Percentiles rank a stretch among this genome's conserved stretches.
phyloP scores from a whole-genome alignment of 116 monocot species.

The Papilionanthe hybrid region DNA sequence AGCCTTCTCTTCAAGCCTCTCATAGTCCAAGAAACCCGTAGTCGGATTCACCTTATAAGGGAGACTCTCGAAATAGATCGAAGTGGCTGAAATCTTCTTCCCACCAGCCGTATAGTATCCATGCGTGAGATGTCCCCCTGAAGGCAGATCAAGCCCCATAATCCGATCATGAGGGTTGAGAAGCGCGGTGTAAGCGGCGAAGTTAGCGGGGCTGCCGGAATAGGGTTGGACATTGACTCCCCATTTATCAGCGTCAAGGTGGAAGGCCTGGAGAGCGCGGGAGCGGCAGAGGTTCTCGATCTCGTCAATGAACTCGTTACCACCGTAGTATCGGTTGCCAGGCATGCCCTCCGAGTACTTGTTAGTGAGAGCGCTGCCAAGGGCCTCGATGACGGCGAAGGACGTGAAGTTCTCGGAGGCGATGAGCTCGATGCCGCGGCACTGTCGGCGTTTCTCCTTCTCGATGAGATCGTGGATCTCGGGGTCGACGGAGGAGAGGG shows the following conservation, averaged over 20 bases:
- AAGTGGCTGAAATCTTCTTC: constrained; percentile 46
- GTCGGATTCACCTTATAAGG: constrained; percentile 35
- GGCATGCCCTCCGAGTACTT: constrained; percentile 51
- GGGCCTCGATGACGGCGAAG: constrained; percentile 40
- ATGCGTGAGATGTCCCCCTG: constrained; percentile 90
- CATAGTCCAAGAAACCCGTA: constrained; percentile 38
- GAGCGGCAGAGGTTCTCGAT: constrained; percentile 44
- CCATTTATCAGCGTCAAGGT: constrained; percentile 30
- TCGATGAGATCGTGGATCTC: constrained; percentile 41
- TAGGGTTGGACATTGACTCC: constrained; percentile 69
- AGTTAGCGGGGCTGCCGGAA: constrained; percentile 86
- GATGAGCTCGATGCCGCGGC: constrained; percentile 40
- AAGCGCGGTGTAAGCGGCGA: constrained; percentile 87
- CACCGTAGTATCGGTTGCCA: constrained; percentile 40
- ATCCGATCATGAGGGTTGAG: constrained; percentile 92
- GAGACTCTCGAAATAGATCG: constrained; percentile 47
- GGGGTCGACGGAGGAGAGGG: constrained; percentile 18
- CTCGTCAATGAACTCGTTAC: constrained; percentile 46
- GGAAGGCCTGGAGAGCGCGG: constrained; percentile 34
- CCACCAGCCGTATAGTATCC: constrained; percentile 59
- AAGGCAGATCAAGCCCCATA: constrained; percentile 96
- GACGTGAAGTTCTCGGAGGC: constrained; percentile 41
- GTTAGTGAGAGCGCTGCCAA: constrained; percentile 39
- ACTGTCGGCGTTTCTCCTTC: constrained; percentile 45
- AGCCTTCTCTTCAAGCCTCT: constrained; percentile 56